Percentiles rank a stretch among this genome's conserved stretches.
Conservation (phyloP, 106 monocot species). For the Dioscorea dumetorum region DNA sequence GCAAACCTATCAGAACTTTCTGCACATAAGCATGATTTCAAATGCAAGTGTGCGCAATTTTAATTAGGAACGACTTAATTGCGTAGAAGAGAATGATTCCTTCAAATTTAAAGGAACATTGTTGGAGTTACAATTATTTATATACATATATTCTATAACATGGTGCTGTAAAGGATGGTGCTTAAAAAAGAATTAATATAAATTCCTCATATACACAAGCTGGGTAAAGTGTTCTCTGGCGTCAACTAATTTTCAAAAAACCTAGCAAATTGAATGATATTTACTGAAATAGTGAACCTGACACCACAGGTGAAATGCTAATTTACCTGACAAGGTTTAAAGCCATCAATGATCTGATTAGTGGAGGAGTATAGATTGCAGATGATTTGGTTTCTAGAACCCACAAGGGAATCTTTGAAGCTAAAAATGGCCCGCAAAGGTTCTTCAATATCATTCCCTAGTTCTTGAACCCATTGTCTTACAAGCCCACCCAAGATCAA, state of each 20-base stretch:
- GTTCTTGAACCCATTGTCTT: conserved; percentile 73
- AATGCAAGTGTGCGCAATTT: not conserved
- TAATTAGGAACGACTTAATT: not conserved
- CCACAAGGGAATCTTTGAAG: conserved; percentile 45
- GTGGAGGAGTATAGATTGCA: conserved; percentile 55
- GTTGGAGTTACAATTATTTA: too few species aligned
- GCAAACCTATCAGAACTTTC: conserved; percentile 53
- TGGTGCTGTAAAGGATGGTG: too few species aligned
- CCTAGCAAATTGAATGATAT: too few species aligned
- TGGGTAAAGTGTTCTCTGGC: too few species aligned
- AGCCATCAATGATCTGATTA: conserved; percentile 51
- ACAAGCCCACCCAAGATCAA: conserved; percentile 49
- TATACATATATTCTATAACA: too few species aligned
- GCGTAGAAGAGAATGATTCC: too few species aligned
- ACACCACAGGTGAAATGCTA: not conserved
- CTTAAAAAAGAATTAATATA: too few species aligned
- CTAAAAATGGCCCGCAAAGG: conserved; percentile 36
- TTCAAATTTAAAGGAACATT: too few species aligned
- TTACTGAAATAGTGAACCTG: too few species aligned
- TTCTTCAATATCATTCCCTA: conserved; percentile 41
- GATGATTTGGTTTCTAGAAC: conserved; percentile 42
- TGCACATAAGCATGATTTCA: not conserved
- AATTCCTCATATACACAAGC: too few species aligned
- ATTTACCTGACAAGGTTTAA: conserved; percentile 65
- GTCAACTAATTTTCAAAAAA: too few species aligned